Base-by-base conservation (phyloP, 257 asterid species). In the Mitragyna speciosa region DNA sequence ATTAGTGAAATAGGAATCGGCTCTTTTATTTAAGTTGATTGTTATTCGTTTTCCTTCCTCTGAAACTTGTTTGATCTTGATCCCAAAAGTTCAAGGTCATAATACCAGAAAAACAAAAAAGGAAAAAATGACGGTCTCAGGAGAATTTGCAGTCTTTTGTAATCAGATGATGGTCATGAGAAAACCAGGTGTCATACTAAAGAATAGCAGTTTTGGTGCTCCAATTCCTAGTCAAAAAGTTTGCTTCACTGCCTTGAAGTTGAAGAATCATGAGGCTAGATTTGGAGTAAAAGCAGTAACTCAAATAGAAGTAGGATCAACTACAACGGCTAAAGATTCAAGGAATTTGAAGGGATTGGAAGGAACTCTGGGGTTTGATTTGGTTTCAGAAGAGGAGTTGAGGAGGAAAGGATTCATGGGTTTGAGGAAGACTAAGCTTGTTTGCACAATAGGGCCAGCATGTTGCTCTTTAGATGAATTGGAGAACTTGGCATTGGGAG, bases 361-460 rank as follows among this genome's bases (percentile, higher is more conserved):
- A 65, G 90, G 86, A 80, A 78, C 33, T 77, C 20, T 89, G 75
- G 92, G 89, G 12, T 78, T 92, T 70, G 98, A 92, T 80, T 91
- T 90, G 74, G 97, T 94, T 54, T 83, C 87, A 4, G 98, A 92
- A 70, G 89, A 43, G 82, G 96, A 94, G 77, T 72, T 94, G 84
- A 89, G 88, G 88, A 85, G 87, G 54, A 94, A 86, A 75, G 98
- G 96, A 59, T 93, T 93, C 52, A 70, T 90, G 92, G 98, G 98
- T 43, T 51, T 92, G 89, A 90, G 96, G 93, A 93, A 92, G 56
- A 93, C 98, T 72, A 93, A 93, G 87, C 92, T 93, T 19, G 96
- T 93, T 39, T 93, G 98, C 73, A 92, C 97, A 43, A 86, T 93
- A 54, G 98, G 98, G 71, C 97, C 95, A 26, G 94, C 98, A 8